These are phyloP conservation scores for Nymphaea thermarum DNA, from an alignment of 164 flowering plant species.

Conservation along the genomic window DNA sequence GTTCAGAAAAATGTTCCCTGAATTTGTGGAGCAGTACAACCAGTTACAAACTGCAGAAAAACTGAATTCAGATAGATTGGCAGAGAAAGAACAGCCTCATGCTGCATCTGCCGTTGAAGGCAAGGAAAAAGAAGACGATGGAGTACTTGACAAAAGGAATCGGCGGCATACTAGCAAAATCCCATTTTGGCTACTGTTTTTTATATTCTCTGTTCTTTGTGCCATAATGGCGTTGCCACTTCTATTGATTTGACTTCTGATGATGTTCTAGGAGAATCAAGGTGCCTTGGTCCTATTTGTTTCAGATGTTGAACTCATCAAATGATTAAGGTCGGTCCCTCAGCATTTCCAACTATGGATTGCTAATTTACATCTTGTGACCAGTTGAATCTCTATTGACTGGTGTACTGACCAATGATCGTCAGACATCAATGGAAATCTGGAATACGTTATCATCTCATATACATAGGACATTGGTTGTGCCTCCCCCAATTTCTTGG, in stretches of 20 bases:
- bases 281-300: not conserved
- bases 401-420: not conserved
- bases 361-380: not conserved
- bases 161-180: slow-evolving; percentile 31
- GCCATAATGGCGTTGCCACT: slow-evolving; percentile 78
- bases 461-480: no score
- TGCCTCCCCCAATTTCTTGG: no score
- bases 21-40: slow-evolving; percentile 81
- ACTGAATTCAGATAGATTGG: slow-evolving; percentile 19
- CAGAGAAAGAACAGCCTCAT: slow-evolving; percentile 19
- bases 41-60: slow-evolving; percentile 45
- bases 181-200: slow-evolving; percentile 69
- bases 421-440: not conserved
- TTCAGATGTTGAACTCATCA: not conserved
- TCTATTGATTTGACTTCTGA: slow-evolving; percentile 44
- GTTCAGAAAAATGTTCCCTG: slow-evolving; percentile 85
- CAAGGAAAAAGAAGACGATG: slow-evolving; percentile 23
- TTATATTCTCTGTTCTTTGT: slow-evolving; percentile 62
- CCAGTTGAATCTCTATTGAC: not conserved
- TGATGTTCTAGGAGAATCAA: not conserved
- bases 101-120: slow-evolving; percentile 13
- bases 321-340: not conserved
- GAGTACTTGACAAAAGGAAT: slow-evolving; percentile 21
- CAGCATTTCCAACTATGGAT: not conserved
- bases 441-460: not conserved